phyloP scores from a whole-genome alignment of 352 stramenopile genomes.

The Globisporangium paroecandrum region DNA sequence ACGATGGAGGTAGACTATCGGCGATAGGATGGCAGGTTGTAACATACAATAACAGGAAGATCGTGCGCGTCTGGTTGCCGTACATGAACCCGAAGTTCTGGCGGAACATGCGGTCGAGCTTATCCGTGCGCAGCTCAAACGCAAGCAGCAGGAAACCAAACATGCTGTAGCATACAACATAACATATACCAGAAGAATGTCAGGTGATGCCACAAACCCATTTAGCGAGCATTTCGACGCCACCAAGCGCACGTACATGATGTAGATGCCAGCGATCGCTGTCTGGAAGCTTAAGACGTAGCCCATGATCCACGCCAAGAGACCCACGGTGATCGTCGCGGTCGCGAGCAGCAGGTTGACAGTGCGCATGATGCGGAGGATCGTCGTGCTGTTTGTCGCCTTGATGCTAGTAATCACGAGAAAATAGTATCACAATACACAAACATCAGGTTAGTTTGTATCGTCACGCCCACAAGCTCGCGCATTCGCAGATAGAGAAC shows the following conservation, averaged over 20 bases:
- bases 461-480: not conserved
- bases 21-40: not conserved
- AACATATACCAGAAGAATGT: constrained; percentile 7
- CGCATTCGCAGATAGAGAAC: not conserved
- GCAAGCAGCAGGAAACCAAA: constrained; percentile 75
- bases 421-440: not conserved
- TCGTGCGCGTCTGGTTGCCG: constrained; percentile 84
- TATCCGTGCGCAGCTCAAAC: constrained; percentile 84
- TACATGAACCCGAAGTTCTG: constrained; percentile 91
- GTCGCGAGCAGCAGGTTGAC: constrained; percentile 77
- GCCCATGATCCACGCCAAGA: constrained; percentile 80
- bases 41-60: constrained; percentile 86
- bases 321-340: constrained; percentile 58
- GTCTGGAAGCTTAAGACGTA: constrained; percentile 77
- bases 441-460: not conserved
- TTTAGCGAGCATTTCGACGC: not conserved
- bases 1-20: not conserved
- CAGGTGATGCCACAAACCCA: too few species aligned
- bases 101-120: constrained; percentile 74
- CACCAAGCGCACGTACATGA: constrained; percentile 53
- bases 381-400: constrained; percentile 76
- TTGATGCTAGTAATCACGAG: constrained; percentile 46
- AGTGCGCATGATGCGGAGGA: constrained; percentile 74
- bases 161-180: constrained; percentile 36
- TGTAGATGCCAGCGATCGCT: constrained; percentile 83